These are phyloP conservation scores for Colletotrichum paranaense DNA, from an alignment of 2,329 filamentous ascomycete genomes.

Conservation along the genomic window DNA sequence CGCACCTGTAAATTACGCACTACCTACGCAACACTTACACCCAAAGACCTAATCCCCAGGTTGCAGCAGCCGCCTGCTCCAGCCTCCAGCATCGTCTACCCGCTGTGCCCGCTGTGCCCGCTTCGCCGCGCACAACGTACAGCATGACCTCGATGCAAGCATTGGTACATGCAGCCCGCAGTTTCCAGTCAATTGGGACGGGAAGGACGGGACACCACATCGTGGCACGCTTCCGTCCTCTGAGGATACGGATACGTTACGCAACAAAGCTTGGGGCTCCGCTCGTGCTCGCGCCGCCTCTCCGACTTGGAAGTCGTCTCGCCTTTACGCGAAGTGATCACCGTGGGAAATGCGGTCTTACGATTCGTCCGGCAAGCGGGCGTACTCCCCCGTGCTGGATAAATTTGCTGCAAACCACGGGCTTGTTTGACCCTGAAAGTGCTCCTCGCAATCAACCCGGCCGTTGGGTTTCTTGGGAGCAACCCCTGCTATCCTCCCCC, in stretches of 20 bases:
- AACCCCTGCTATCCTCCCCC: conserved; percentile 22
- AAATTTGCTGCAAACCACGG: conserved; percentile 29
- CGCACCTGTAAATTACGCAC: background rate
- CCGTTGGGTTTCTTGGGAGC: conserved; percentile 15
- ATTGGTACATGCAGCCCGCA: conserved; percentile 26
- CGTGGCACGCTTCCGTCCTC: background rate
- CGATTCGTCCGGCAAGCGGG: conserved; percentile 27
- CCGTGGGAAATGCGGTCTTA: conserved; percentile 17
- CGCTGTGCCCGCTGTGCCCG: background rate
- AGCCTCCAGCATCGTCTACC: conserved; percentile 14
- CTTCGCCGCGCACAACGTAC: background rate
- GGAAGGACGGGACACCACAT: conserved; percentile 25
- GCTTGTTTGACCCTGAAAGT: conserved; percentile 33
- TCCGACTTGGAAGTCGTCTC: conserved; percentile 1
- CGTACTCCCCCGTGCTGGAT: conserved; percentile 19
- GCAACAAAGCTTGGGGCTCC: conserved; percentile 21
- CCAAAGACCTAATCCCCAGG: background rate
- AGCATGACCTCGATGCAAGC: conserved; percentile 1
- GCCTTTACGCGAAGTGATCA: conserved; percentile 24
- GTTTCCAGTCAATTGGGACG: conserved; percentile 32
- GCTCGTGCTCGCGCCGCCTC: conserved; percentile 16
- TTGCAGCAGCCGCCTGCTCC: conserved; percentile 24
- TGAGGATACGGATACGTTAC: background rate
- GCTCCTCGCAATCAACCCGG: conserved; percentile 27
- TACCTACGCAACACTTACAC: background rate